A percentile compares a stretch with the other conserved stretches of the same genome.
Conservation (phyloP, 2,329 filamentous ascomycete species). For the Chlorencoelia australis region DNA sequence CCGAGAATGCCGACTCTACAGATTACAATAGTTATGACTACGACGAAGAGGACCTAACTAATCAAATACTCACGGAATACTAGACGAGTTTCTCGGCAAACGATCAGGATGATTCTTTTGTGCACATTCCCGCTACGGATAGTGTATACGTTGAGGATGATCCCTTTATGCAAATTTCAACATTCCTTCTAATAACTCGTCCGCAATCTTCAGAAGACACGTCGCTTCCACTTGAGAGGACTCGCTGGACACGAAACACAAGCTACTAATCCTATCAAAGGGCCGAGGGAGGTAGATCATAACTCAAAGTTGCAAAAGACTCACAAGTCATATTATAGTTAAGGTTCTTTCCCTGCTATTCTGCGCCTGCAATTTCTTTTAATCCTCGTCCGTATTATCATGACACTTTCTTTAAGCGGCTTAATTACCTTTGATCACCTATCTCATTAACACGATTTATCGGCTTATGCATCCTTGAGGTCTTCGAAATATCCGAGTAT, state of each 20-base stretch:
- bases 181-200: slow-evolving; percentile 5
- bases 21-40: slow-evolving; percentile 5
- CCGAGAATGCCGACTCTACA: slow-evolving; percentile 6
- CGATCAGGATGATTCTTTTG: no score
- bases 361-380: no score
- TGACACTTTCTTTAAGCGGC: slow-evolving; percentile 2
- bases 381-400: no score
- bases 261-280: slow-evolving; percentile 1
- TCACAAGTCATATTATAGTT: no score
- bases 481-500: no score
- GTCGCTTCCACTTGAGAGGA: slow-evolving; percentile 7
- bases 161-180: no score
- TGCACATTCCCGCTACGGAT: neutral
- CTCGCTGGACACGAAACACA: no score
- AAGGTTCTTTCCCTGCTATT: no score
- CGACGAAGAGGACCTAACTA: slow-evolving; percentile 8
- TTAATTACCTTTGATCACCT: neutral
- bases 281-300: no score
- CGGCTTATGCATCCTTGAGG: neutral
- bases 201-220: slow-evolving; percentile 5
- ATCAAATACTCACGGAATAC: slow-evolving; percentile 9
- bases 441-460: neutral
- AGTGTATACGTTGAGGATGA: slow-evolving; percentile 2
- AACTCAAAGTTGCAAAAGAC: neutral
- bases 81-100: slow-evolving; percentile 3